Conservation (phyloP, 2,329 filamentous ascomycete species). For the Rosellinia necatrix region DNA sequence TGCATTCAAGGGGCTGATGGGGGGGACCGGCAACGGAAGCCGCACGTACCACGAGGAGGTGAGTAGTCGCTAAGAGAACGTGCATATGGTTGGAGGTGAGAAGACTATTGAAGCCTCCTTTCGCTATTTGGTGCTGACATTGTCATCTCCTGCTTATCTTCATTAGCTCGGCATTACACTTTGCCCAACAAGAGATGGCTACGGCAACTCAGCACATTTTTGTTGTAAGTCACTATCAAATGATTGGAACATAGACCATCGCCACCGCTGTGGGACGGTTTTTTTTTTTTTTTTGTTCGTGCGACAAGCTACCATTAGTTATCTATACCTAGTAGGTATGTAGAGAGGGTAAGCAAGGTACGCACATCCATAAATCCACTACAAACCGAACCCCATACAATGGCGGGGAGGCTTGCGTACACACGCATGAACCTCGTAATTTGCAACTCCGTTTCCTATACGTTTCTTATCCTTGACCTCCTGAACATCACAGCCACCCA, state of each 20-base stretch:
- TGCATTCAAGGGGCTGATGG: constrained; percentile 16
- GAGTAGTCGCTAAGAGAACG: background rate
- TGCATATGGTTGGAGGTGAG: background rate
- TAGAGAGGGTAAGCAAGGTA: no score
- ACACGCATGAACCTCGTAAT: constrained; percentile 12
- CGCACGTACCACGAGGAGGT: background rate
- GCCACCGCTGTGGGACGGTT: constrained; percentile 22
- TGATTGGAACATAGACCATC: constrained; percentile 33
- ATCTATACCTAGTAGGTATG: no score
- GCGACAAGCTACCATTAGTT: no score
- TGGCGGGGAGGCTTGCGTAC: constrained; percentile 28
- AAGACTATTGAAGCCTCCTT: background rate
- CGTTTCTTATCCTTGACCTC: constrained; percentile 31
- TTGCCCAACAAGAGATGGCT: constrained; percentile 11
- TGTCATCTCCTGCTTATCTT: constrained; percentile 23
- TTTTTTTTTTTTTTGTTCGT: no score
- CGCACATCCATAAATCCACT: no score
- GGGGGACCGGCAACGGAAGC: constrained; percentile 12
- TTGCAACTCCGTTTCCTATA: constrained; percentile 21
- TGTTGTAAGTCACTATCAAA: constrained; percentile 1
- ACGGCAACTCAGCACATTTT: constrained; percentile 7
- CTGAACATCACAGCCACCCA: constrained; percentile 29
- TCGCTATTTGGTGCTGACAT: no score
- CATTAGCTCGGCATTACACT: constrained; percentile 18
- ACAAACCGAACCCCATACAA: constrained; percentile 30